phyloP scores from a whole-genome alignment of 2,329 filamentous ascomycete genomes.

The Phialophora tarda region DNA sequence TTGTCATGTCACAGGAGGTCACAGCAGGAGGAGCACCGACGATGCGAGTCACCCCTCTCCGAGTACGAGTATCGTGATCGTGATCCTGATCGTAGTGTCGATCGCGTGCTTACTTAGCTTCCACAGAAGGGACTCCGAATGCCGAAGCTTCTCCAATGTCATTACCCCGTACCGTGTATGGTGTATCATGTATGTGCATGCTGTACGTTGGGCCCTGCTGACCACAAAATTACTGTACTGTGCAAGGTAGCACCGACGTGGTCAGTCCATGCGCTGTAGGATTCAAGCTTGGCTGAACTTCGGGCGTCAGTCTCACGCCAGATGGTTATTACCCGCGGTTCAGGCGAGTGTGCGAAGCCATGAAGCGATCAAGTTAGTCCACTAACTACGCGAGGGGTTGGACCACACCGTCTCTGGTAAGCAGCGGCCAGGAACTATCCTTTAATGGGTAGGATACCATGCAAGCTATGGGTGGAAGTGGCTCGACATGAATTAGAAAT shows the following conservation, averaged over 20 bases:
- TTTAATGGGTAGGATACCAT: neutral
- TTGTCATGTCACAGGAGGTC: neutral
- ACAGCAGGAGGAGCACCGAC: neutral
- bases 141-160: no score
- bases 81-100: no score
- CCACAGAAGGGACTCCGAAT: no score
- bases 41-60: neutral
- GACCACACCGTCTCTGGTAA: neutral
- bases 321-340: constrained; percentile 6
- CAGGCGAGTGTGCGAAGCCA: constrained; percentile 9
- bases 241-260: neutral
- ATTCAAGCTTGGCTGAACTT: constrained; percentile 6
- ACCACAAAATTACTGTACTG: neutral
- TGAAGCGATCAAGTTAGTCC: neutral
- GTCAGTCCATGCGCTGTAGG: neutral
- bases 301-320: neutral
- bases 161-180: no score
- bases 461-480: neutral
- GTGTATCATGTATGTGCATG: no score
- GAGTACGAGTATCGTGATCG: neutral
- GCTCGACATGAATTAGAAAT: neutral
- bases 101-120: no score
- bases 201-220: neutral
- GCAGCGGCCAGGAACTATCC: neutral
- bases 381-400: neutral